Evolutionary conservation across 139 green algal genomes (phyloP).

Genomic region (Tetraselmis chui): DNA sequence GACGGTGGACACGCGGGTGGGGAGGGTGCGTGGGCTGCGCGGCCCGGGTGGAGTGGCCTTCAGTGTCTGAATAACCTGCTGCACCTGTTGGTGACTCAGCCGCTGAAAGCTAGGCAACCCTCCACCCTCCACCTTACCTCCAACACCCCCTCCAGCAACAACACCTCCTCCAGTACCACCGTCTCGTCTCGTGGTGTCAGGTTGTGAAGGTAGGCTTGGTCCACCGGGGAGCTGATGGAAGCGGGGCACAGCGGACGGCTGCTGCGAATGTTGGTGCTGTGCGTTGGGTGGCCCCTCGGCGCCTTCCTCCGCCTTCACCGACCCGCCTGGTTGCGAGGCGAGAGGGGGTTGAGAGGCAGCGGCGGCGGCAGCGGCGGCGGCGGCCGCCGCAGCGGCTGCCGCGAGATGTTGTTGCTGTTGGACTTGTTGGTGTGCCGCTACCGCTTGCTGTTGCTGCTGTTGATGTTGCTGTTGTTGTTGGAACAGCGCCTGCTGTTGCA

Average conservation of each 20-base stretch:
- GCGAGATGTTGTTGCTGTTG: not conserved
- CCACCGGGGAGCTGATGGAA: not conserved
- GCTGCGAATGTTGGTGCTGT: too few species aligned
- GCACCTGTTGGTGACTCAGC: not conserved
- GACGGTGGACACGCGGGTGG: not conserved
- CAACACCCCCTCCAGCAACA: too few species aligned
- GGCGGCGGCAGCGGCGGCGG: too few species aligned
- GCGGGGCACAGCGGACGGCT: too few species aligned
- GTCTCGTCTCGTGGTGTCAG: too few species aligned
- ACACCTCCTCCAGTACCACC: too few species aligned
- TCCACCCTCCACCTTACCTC: too few species aligned
- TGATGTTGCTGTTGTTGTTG: too few species aligned
- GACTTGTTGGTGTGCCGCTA: not conserved
- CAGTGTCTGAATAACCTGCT: not conserved
- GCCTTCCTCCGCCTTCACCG: not conserved
- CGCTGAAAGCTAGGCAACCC: not conserved
- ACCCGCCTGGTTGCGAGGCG: too few species aligned
- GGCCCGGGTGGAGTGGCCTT: not conserved
- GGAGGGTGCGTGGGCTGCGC: not conserved
- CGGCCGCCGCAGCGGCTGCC: not conserved
- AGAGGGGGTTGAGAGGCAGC: not conserved
- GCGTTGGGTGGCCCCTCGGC: too few species aligned
- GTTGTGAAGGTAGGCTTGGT: too few species aligned
- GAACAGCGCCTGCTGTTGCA: not conserved
- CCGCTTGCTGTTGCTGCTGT: not conserved